These are phyloP conservation scores for Collybia sp. DNA, from an alignment of 768 basidiomycete genomes.

Conservation along the genomic window DNA sequence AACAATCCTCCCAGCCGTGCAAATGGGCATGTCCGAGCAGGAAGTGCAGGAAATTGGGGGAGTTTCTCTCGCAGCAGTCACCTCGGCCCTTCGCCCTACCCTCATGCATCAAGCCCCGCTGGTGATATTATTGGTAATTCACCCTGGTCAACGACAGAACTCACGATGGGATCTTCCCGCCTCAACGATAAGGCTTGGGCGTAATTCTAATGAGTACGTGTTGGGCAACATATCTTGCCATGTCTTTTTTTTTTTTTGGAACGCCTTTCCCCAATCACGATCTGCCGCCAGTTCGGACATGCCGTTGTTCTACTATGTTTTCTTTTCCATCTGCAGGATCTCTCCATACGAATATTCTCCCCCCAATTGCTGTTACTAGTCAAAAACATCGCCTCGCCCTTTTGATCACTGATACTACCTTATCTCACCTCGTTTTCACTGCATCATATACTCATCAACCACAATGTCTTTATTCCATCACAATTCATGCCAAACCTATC, in stretches of 20 bases:
- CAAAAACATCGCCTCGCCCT: conserved; percentile 12
- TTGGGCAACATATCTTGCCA: neutral
- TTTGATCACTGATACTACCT: conserved; percentile 34
- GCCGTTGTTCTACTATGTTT: conserved; percentile 9
- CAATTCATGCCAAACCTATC: conserved; percentile 28
- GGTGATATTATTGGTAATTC: conserved; percentile 52
- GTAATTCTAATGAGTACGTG: conserved; percentile 18
- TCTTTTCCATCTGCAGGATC: conserved; percentile 9
- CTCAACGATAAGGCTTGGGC: conserved; percentile 61
- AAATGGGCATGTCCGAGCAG: conserved; percentile 69
- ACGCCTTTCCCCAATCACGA: conserved; percentile 21
- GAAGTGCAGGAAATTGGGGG: conserved; percentile 80
- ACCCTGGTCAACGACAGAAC: conserved; percentile 56
- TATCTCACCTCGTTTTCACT: conserved; percentile 33
- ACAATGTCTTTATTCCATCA: conserved; percentile 42
- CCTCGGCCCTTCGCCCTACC: conserved; percentile 44
- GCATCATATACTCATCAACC: conserved; percentile 31
- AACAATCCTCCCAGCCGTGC: conserved; percentile 34
- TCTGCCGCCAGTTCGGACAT: conserved; percentile 41
- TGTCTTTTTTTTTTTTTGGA: conserved; percentile 17
- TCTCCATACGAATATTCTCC: conserved; percentile 13
- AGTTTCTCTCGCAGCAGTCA: conserved; percentile 52
- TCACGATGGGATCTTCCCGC: conserved; percentile 44
- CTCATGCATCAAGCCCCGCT: conserved; percentile 53
- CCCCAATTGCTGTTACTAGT: conserved; percentile 7